Conservation (phyloP, 2,329 filamentous ascomycete species). For the Metarhizium humberi region DNA sequence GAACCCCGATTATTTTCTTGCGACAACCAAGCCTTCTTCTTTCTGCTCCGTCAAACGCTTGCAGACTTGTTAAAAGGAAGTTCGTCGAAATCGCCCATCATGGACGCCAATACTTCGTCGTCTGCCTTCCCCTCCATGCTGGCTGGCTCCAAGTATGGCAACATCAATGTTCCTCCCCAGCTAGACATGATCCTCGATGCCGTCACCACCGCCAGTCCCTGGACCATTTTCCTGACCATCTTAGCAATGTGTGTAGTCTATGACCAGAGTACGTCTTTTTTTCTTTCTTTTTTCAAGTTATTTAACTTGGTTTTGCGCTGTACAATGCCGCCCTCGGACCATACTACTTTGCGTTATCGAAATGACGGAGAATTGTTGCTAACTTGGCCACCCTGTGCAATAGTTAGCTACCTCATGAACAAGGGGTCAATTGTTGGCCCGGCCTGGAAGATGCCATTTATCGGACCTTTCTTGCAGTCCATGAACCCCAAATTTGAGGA, state of each 20-base stretch:
- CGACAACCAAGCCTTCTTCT: neutral
- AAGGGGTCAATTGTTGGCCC: constrained; percentile 73
- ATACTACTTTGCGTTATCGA: neutral
- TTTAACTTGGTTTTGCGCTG: neutral
- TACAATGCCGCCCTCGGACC: neutral
- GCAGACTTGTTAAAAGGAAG: neutral
- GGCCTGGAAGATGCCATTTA: constrained; percentile 69
- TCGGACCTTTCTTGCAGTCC: constrained; percentile 92
- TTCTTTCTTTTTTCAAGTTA: neutral
- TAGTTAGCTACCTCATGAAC: constrained; percentile 65
- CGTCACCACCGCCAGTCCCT: constrained; percentile 47
- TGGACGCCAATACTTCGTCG: constrained; percentile 54
- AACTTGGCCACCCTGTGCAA: neutral
- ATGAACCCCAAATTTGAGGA: constrained; percentile 85
- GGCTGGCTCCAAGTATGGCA: constrained; percentile 47
- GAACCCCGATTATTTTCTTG: neutral
- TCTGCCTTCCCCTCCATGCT: constrained; percentile 61
- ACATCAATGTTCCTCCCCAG: constrained; percentile 42
- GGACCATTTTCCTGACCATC: constrained; percentile 60
- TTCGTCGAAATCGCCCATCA: constrained; percentile 16
- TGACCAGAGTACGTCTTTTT: constrained; percentile 66
- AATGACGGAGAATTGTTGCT: neutral
- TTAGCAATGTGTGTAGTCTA: constrained; percentile 67
- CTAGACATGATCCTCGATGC: constrained; percentile 45
- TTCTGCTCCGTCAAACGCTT: neutral